Evolutionary conservation across 176 grass and related monocot species (phyloP), one percentile per base, ranked within the genome.

Genomic region (Paspalum notatum): DNA sequence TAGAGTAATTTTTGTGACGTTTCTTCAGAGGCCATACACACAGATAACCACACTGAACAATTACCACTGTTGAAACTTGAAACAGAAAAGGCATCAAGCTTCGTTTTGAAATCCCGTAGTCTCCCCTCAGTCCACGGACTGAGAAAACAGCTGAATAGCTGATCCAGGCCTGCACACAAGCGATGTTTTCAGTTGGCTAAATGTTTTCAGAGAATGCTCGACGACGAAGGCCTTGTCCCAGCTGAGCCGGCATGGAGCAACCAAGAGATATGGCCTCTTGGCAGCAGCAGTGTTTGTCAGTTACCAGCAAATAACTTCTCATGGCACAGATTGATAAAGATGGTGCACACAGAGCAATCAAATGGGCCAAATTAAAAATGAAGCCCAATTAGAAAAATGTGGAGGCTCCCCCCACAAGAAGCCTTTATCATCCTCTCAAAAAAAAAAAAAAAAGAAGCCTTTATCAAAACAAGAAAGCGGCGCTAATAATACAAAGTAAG

Each of bases 351-450:
- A 58, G 12, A 55, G 20, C n/a, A 59, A 54, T 0, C 54, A 5
- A 56, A 21, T 62, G 59, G 59, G 59, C 59, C 59, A 14, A 32
- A 32, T 32, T 12, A 32, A 72, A 79, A 54, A 38, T 3, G 11
- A 15, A 65, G 75, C 75, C 67, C 57, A 65, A 38, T 12, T 24
- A 59, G 39, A 59, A 59, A 59, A 44, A 65, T 65, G 27, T 16
- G 24, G 11, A 48, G 5, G 16, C 58, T 38, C 13, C 68, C n/a
- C 22, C 9, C 9, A 51, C 50, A 32, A 46, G 15, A 24, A 24
- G 20, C 15, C 49, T 50, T 50, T 7, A 17, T 51, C 5, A 16
- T 32, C 32, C 32, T 32, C n/a, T n/a, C n/a, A n/a, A n/a, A n/a
- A n/a, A n/a, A n/a, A n/a, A n/a, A n/a, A n/a, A 17, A 17, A 51